phyloP scores from a whole-genome alignment of 352 stramenopile species.

The Pythium sukuiense region DNA sequence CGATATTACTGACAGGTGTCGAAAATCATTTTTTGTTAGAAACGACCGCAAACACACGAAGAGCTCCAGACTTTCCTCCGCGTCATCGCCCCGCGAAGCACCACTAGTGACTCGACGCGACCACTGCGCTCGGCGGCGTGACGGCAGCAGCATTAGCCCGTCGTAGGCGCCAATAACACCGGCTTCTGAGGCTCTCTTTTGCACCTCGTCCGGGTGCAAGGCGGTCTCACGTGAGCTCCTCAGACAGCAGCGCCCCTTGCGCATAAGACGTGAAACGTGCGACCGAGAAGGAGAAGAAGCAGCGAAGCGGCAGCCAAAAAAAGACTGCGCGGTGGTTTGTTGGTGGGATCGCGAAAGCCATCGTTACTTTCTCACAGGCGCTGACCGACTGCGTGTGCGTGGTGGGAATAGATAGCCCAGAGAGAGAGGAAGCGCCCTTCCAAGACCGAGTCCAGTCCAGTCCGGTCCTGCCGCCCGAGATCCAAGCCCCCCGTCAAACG shows the following conservation, averaged over 20 bases:
- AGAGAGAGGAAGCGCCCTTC: neutral
- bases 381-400: neutral
- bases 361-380: neutral
- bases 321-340: neutral
- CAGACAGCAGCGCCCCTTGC: neutral
- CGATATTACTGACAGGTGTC: slow-evolving; percentile 8
- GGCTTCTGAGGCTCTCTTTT: neutral
- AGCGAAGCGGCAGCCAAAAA: neutral
- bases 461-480: neutral
- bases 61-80: neutral
- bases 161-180: neutral
- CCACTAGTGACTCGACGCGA: neutral
- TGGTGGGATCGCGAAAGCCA: neutral
- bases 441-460: neutral
- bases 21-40: neutral
- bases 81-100: neutral
- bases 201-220: neutral
- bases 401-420: neutral
- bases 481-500: slow-evolving; percentile 9
- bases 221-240: neutral
- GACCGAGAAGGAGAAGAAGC: neutral
- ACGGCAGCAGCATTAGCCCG: neutral
- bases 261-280: slow-evolving; percentile 2
- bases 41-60: neutral
- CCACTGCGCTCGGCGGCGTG: neutral